Evolutionary conservation across 169 alveolate genomes (phyloP).

Genomic region (Plasmodium vivax): DNA sequence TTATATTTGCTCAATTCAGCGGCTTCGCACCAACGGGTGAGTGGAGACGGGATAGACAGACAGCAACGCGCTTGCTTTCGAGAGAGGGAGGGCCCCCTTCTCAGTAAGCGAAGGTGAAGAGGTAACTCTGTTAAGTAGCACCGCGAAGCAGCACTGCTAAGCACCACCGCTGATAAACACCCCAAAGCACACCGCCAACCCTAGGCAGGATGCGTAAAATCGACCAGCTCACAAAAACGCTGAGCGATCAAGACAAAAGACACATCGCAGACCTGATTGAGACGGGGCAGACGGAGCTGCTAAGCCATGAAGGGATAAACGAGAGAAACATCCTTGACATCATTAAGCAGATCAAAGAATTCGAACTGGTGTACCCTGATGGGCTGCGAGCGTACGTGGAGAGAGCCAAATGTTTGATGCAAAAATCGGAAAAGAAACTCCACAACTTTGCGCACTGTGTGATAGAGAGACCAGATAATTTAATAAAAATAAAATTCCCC

Average conservation of each 20-base stretch:
- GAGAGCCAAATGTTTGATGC: conserved; percentile 86
- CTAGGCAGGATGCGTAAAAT: conserved; percentile 23
- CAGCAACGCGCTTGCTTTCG: background rate
- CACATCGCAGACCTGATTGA: conserved; percentile 8
- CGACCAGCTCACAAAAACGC: background rate
- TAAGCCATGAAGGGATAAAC: conserved; percentile 49
- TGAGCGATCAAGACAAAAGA: conserved; percentile 18
- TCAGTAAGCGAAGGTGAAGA: background rate
- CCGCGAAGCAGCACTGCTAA: no score
- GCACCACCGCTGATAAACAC: no score
- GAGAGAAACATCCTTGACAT: conserved; percentile 19
- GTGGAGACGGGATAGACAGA: background rate
- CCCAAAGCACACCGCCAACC: background rate
- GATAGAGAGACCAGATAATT: conserved; percentile 77
- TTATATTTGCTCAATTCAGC: background rate
- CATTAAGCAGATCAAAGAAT: conserved; percentile 58
- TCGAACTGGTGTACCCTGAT: conserved; percentile 49
- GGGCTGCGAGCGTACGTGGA: conserved; percentile 89
- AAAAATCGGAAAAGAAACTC: conserved; percentile 22
- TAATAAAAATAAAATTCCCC: conserved; percentile 50
- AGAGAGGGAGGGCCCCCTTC: background rate
- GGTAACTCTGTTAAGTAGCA: background rate
- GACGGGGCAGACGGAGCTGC: conserved; percentile 26
- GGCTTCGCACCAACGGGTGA: background rate
- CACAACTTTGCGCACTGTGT: conserved; percentile 79